A percentile compares a stretch with the other conserved stretches of the same genome.
These are phyloP conservation scores for Ascosphaera acerosa DNA, from an alignment of 2,329 filamentous ascomycete genomes.

Conservation along the genomic window DNA sequence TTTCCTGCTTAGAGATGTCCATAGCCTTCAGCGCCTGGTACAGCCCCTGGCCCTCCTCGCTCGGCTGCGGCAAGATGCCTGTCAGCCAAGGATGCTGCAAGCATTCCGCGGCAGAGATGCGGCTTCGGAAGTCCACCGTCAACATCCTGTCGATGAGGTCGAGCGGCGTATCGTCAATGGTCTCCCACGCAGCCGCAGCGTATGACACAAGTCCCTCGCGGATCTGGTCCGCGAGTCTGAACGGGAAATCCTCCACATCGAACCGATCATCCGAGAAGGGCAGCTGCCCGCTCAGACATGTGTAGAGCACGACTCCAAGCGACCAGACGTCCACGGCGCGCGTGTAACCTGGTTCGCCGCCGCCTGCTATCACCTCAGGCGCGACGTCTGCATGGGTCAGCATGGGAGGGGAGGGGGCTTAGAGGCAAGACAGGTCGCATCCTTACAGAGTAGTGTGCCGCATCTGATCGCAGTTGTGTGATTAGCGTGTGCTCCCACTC, in stretches of 20 bases:
- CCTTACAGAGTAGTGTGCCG: conserved; percentile 67
- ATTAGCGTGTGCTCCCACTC: too few relatives aligned
- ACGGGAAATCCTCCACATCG: conserved; percentile 50
- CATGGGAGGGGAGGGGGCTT: background rate
- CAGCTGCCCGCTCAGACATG: conserved; percentile 87
- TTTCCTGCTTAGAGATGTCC: conserved; percentile 60
- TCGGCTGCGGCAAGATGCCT: conserved; percentile 30
- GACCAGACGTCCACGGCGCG: conserved; percentile 94
- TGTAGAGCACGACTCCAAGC: conserved; percentile 90
- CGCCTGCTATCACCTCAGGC: conserved; percentile 58
- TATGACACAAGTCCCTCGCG: conserved; percentile 77
- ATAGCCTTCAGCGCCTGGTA: conserved; percentile 64
- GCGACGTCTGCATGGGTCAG: conserved; percentile 39
- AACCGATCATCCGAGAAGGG: conserved; percentile 91
- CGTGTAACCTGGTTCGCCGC: conserved; percentile 61
- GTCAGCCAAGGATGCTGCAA: conserved; percentile 78
- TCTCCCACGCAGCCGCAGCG: conserved; percentile 88
- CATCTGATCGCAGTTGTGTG: conserved; percentile 27
- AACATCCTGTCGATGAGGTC: conserved; percentile 93
- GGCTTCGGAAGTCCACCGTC: conserved; percentile 56
- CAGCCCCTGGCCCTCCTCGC: conserved; percentile 77
- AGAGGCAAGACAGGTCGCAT: conserved; percentile 1
- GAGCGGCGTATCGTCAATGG: conserved; percentile 61
- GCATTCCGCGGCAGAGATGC: conserved; percentile 76
- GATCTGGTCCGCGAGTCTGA: conserved; percentile 69